Base-by-base conservation (phyloP, 768 basidiomycete genomes). In the Leccinum truebloodii region DNA sequence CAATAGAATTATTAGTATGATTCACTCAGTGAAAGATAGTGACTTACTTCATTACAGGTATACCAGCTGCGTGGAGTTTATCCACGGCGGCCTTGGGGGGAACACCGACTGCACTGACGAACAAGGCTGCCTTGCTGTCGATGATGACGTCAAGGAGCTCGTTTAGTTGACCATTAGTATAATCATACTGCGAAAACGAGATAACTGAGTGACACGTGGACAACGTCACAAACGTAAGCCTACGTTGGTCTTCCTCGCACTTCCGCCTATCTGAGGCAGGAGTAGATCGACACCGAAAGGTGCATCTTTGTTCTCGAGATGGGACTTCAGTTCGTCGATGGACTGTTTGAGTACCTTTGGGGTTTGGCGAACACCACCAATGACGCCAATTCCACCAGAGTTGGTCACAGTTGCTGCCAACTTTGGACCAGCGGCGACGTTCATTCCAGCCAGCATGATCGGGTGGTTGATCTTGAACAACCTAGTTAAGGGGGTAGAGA, bases 321-420 rank as follows among this genome's bases (percentile, higher is more conserved):
- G 76, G 39, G 78, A 80, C 76, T 92, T 94, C 66, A 95, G 74
- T 67, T 92, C 89, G 24, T 86, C 79, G 52, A 91, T 90, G 18
- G 80, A 81, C 28, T 81, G 78, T 63, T 84, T 80, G 24, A 93
- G 83, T 66, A 90, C 82, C 66, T 85, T 86, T 22, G 89, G 90
- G 55, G 80, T 89, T 68, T 89, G 88, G 39, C 83, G 81, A 50
- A 90, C 73, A 35, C 94, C 94, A 3, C 93, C 94, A 64, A 95
- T 94, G 67, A 94, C 92, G 22, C 94, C 94, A 65, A 90, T 86
- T 6, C 90, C 91, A 65, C 87, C 94, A 22, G 94, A 85, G 68
- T 95, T 95, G n/a, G 92, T 92, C n/a, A 95, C 92, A 1, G 90
- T 86, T 22, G 92, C 94, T 20, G 93, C 93, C 8, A 95, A 77